Base-by-base conservation (phyloP, 2,329 filamentous ascomycete genomes). In the Ascochyta fabae region DNA sequence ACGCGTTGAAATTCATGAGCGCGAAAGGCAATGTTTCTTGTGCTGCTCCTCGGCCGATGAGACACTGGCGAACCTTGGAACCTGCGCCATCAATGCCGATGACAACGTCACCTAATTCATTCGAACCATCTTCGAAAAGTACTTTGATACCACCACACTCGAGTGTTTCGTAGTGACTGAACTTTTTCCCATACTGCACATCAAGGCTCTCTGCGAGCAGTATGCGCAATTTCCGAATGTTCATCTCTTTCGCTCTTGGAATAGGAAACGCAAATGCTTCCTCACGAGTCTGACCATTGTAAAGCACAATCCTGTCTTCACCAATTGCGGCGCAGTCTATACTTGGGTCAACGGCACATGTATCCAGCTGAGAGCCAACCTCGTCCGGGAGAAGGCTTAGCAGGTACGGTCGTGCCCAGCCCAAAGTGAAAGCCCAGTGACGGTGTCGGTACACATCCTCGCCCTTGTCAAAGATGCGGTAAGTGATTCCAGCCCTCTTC, bases 371-470 rank as follows among this genome's bases (percentile, higher is more conserved):
- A 2, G 60, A 54, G 29, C 61, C 60, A 2, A 70, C 45, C 8
- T 69, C 65, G n/a, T 66, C 58, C 3, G 71, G 67, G 8, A 75
- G 66, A 9, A 75, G 59, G 19, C 66, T 60, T 12, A 71, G 66
- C 16, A 75, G 65, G 19, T 65, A 67, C 3, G 69, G 68, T 31
- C 71, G 61, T 29, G 62, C 71, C 71, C 73, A 75, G n/a, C 72
- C 71, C 0, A 75, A 53, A 3, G 70, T 73, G 61, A 76, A 76
- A 13, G 74, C 75, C 73, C 75, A 76, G 47, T 76, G 73, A 1
- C 68, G 67, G 23, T 68, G 62, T 23, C 66, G 56, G 44, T 60
- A 64, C n/a, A 68, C 64, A 36, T 68, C 62, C 41, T 62, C 60
- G 33, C 65, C 73, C 58, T 61, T 72, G 53, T 57, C 71, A 60